Evolutionary conservation across 345 rosid species (phyloP).

Genomic region (Ceriops zippeliana): DNA sequence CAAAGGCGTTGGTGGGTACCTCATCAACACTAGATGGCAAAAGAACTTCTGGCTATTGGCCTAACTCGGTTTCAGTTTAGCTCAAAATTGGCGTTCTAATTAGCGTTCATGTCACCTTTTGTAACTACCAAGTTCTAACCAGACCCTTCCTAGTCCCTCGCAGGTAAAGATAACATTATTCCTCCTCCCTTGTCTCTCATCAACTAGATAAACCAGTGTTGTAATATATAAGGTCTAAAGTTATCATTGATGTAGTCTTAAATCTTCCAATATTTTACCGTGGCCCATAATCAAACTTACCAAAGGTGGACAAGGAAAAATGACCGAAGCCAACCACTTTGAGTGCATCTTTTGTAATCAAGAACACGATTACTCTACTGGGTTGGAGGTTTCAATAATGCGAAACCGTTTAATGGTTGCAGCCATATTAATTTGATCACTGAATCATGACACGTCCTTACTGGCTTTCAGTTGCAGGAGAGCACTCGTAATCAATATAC

Average conservation of each 20-base stretch:
- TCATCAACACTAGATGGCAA: slow-evolving; percentile 88
- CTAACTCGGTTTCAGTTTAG: slow-evolving; percentile 17
- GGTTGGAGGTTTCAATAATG: not conserved
- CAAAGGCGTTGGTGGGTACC: slow-evolving; percentile 73
- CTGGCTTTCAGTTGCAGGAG: not conserved
- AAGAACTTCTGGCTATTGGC: slow-evolving; percentile 98
- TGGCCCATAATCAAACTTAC: no score
- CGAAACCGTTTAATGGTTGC: slow-evolving; percentile 3
- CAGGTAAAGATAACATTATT: not conserved
- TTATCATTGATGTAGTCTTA: not conserved
- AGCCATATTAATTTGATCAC: not conserved
- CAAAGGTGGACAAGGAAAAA: not conserved
- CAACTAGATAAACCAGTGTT: not conserved
- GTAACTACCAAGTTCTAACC: slow-evolving; percentile 7
- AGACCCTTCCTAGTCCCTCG: not conserved
- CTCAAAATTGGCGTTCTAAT: not conserved
- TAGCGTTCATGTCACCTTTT: not conserved
- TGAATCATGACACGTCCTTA: not conserved
- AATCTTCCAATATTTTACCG: not conserved
- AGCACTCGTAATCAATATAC: no score
- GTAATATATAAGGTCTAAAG: not conserved
- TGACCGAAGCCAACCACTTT: no score
- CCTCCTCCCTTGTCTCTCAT: no score
- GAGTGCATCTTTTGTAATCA: not conserved
- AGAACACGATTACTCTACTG: no score